Evolutionary conservation across 495 filamentous ascomycete species (phyloP).

Genomic region (Filosporella fistucella): DNA sequence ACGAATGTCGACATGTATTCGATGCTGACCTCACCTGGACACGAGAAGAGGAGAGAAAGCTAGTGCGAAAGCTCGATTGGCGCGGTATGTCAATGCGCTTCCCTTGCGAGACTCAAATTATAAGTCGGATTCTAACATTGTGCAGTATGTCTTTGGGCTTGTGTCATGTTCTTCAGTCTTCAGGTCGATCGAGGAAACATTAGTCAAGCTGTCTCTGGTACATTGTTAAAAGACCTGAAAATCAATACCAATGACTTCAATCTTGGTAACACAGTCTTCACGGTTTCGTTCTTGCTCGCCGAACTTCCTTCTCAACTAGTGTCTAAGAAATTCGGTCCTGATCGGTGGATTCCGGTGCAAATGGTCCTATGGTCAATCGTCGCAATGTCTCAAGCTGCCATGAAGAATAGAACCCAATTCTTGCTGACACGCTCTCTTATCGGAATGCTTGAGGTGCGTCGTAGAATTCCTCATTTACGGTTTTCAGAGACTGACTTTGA

Average conservation of each 20-base stretch:
- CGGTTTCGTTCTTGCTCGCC: conserved; percentile 58
- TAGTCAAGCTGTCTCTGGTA: conserved; percentile 64
- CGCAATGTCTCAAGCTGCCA: conserved; percentile 57
- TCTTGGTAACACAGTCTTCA: conserved; percentile 48
- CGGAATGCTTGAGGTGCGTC: conserved; percentile 62
- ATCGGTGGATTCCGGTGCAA: conserved; percentile 79
- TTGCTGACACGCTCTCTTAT: conserved; percentile 59
- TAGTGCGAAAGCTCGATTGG: conserved; percentile 51
- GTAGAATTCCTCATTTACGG: too few species aligned
- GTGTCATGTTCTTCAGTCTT: conserved; percentile 66
- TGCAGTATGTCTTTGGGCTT: conserved; percentile 44
- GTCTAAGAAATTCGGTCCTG: conserved; percentile 70
- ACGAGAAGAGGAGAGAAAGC: conserved; percentile 42
- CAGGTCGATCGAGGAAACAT: conserved; percentile 79
- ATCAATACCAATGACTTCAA: conserved; percentile 74
- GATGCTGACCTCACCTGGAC: conserved; percentile 50
- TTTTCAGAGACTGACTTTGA: too few species aligned
- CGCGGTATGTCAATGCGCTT: conserved; percentile 33
- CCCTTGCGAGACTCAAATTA: too few species aligned
- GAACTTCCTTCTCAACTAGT: conserved; percentile 73
- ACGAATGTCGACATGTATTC: conserved; percentile 46
- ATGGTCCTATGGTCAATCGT: conserved; percentile 71
- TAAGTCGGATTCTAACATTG: neutral
- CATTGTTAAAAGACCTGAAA: conserved; percentile 52
- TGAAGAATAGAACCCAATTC: conserved; percentile 57